A percentile compares a stretch with the other conserved stretches of the same genome.
Evolutionary conservation across 2,329 filamentous ascomycete species (phyloP).

Genomic region (Clathrospora elynae): DNA sequence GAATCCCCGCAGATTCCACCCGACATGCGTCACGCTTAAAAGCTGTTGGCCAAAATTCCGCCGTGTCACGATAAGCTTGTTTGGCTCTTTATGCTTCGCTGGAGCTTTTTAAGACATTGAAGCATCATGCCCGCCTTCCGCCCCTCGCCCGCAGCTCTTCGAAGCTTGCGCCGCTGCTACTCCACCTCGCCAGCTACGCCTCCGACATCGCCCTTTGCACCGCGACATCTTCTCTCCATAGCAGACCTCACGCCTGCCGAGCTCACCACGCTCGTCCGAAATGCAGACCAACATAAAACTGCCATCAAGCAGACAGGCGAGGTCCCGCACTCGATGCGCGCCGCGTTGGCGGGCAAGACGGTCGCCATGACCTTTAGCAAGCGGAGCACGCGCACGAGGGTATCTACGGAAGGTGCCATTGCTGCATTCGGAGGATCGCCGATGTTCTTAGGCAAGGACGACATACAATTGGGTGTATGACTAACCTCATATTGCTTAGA

Average conservation of each 20-base stretch:
- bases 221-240: conserved; percentile 90
- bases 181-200: conserved; percentile 46
- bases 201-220: conserved; percentile 62
- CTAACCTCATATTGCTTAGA: too few relatives aligned
- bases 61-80: conserved; percentile 12
- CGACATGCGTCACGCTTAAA: conserved; percentile 15
- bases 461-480: conserved; percentile 89
- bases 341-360: conserved; percentile 73
- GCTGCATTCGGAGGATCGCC: conserved; percentile 87
- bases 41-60: conserved; percentile 26
- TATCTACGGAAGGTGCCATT: conserved; percentile 91
- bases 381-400: conserved; percentile 87
- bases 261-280: conserved; percentile 79
- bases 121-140: conserved; percentile 42
- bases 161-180: conserved; percentile 42
- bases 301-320: conserved; percentile 71
- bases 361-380: conserved; percentile 98
- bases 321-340: conserved; percentile 63
- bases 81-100: conserved; percentile 27
- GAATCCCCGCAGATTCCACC: conserved; percentile 10
- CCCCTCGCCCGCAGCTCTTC: conserved; percentile 34
- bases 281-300: conserved; percentile 77
- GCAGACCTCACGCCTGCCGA: conserved; percentile 81
- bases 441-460: conserved; percentile 95
- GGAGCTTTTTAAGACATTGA: conserved; percentile 16